phyloP scores from a whole-genome alignment of 1,139 yeast genomes.

The Wickerhamomyces sp. region DNA sequence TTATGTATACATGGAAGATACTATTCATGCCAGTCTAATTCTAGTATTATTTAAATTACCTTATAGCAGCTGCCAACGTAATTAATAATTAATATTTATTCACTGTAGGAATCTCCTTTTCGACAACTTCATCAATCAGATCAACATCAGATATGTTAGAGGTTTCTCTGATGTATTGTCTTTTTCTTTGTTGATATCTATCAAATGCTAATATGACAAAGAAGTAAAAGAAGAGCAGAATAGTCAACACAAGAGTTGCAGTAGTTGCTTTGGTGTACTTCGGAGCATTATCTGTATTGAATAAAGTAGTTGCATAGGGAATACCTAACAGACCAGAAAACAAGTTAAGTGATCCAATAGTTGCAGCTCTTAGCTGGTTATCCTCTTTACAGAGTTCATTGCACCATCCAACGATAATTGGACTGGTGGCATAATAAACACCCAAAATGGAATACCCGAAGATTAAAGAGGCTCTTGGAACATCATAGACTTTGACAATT shows the following conservation, averaged over 20 bases:
- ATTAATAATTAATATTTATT: too few relatives aligned
- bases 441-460: constrained; percentile 16
- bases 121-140: neutral
- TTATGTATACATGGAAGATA: too few relatives aligned
- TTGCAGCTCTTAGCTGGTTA: constrained; percentile 16
- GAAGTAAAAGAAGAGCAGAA: constrained; percentile 10
- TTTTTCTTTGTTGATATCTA: constrained; percentile 17
- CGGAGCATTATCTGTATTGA: constrained; percentile 16
- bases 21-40: neutral
- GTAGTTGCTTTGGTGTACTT: constrained; percentile 11
- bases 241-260: constrained; percentile 9
- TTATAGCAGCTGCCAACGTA: too few relatives aligned
- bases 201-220: constrained; percentile 15
- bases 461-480: constrained; percentile 14
- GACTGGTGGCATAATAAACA: constrained; percentile 13
- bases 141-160: neutral
- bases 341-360: constrained; percentile 17
- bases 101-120: neutral
- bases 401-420: constrained; percentile 18
- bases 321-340: constrained; percentile 12
- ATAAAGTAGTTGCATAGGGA: constrained; percentile 11
- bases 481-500: constrained; percentile 16
- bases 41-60: neutral
- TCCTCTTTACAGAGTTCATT: constrained; percentile 19
- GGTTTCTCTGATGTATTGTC: constrained; percentile 10